These are phyloP conservation scores for Vanrija sp. DNA, from an alignment of 1,284 basidiomycete species.

Conservation along the genomic window DNA sequence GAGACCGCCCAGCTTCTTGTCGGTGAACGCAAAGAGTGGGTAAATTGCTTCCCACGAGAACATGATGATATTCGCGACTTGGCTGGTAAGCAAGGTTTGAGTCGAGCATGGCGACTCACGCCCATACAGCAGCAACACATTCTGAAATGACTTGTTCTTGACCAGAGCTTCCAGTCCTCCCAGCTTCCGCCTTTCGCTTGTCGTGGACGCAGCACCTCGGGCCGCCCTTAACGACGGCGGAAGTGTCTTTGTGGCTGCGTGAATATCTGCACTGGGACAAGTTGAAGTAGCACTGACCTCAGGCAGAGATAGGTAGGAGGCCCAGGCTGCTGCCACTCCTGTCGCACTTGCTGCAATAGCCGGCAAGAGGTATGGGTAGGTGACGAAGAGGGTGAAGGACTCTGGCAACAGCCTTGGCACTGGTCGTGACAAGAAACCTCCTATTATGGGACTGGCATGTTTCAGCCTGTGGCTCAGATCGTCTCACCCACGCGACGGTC, in stretches of 20 bases:
- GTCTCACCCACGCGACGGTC: constrained; percentile 29
- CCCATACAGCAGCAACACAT: constrained; percentile 30
- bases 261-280: too few species aligned
- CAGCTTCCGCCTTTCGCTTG: too few species aligned
- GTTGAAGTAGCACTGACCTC: constrained; percentile 23
- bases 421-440: constrained; percentile 37
- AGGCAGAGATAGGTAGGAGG: constrained; percentile 26
- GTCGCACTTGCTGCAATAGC: constrained; percentile 25
- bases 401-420: constrained; percentile 28
- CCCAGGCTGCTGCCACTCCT: constrained; percentile 19
- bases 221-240: constrained; percentile 1
- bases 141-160: constrained; percentile 19
- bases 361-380: constrained; percentile 40
- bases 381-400: constrained; percentile 23
- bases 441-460: constrained; percentile 28
- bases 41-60: constrained; percentile 40
- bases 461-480: neutral
- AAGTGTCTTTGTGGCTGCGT: constrained; percentile 11
- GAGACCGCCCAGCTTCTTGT: constrained; percentile 32
- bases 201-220: neutral
- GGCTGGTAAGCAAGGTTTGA: neutral
- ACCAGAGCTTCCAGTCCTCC: too few species aligned
- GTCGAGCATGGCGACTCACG: constrained; percentile 15
- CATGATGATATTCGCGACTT: constrained; percentile 31
- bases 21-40: constrained; percentile 38